Evolutionary conservation across 1,284 basidiomycete species (phyloP).

Genomic region (Tilletia horrida): DNA sequence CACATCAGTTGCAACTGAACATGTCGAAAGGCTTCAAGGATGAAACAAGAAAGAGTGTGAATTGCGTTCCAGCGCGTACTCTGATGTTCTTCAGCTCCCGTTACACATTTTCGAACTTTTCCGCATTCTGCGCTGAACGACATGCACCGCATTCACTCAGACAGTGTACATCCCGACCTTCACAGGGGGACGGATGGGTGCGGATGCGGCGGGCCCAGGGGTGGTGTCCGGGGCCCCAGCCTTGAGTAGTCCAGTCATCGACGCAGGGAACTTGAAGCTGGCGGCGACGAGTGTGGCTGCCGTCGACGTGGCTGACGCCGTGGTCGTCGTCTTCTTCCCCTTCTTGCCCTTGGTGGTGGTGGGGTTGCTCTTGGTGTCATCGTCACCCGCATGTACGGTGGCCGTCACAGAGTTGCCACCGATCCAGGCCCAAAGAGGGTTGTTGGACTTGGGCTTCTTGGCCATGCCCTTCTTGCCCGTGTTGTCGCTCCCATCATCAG

Average conservation of each 20-base stretch:
- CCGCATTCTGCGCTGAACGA: too few relatives aligned
- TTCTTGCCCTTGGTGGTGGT: neutral
- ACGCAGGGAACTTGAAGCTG: neutral
- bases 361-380: neutral
- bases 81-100: too few relatives aligned
- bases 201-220: neutral
- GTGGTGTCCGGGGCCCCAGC: neutral
- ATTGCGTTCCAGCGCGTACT: too few relatives aligned
- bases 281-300: neutral
- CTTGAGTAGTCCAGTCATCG: neutral
- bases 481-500: neutral
- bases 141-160: neutral
- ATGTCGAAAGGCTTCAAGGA: too few relatives aligned
- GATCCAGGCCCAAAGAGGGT: constrained; percentile 7
- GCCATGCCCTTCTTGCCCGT: constrained; percentile 1
- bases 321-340: constrained; percentile 8
- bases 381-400: neutral
- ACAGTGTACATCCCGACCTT: neutral
- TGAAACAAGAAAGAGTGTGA: too few relatives aligned
- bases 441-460: neutral
- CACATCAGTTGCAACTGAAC: too few relatives aligned
- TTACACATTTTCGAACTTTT: too few relatives aligned
- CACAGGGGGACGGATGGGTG: constrained; percentile 2
- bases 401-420: neutral
- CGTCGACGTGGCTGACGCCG: neutral